A percentile compares a stretch with the other conserved stretches of the same genome.
These are phyloP conservation scores for Peronosclerospora sorghi DNA, from an alignment of 352 stramenopile species.

Conservation along the genomic window DNA sequence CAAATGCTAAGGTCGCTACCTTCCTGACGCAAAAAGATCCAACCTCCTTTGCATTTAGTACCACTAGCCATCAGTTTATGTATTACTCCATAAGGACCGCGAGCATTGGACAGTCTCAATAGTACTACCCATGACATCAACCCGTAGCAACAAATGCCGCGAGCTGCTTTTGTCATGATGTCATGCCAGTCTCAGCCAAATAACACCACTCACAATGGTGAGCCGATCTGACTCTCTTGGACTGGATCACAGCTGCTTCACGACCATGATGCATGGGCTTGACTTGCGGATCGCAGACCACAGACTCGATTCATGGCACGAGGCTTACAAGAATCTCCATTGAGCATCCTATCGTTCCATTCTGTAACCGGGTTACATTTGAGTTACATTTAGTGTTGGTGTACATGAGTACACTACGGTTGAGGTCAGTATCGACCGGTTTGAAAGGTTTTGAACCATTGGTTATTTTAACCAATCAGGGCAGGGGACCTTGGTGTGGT, in stretches of 20 bases:
- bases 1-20: no score
- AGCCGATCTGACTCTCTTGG: conserved; percentile 45
- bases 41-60: neutral
- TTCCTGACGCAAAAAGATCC: neutral
- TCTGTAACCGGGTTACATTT: no score
- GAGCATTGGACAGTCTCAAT: conserved; percentile 31
- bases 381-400: no score
- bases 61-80: conserved; percentile 29
- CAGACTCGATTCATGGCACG: conserved; percentile 56
- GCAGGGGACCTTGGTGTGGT: no score
- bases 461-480: no score
- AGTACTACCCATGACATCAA: conserved; percentile 7
- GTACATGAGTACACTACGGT: no score
- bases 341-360: no score
- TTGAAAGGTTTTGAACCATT: no score
- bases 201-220: conserved; percentile 21
- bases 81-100: conserved; percentile 38
- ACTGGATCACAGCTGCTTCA: conserved; percentile 69
- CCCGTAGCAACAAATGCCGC: conserved; percentile 15
- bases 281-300: conserved; percentile 48
- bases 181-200: conserved; percentile 14
- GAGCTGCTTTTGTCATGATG: conserved; percentile 3
- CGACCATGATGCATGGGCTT: conserved; percentile 66
- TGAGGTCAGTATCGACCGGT: no score
- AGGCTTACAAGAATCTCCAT: conserved; percentile 75